A percentile compares a stretch with the other conserved stretches of the same genome.
Evolutionary conservation across 2,329 filamentous ascomycete species (phyloP).

Genomic region (Orbilia javanica): DNA sequence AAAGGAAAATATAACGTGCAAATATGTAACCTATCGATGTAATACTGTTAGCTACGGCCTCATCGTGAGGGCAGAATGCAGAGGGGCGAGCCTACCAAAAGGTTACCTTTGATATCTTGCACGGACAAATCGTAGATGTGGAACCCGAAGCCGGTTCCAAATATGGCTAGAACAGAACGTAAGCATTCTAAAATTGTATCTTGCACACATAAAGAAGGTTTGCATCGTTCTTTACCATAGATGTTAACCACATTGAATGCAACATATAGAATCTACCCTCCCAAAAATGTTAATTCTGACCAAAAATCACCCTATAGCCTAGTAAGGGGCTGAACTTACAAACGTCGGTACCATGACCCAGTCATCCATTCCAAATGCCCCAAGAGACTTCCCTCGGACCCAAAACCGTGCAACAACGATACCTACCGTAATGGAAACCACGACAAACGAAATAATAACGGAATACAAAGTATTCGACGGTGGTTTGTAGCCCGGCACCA

Average conservation of each 20-base stretch:
- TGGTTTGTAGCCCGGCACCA: slow-evolving; percentile 26
- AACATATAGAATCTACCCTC: slow-evolving; percentile 11
- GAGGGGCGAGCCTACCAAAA: slow-evolving; percentile 9
- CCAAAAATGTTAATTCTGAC: neutral
- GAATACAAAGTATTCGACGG: slow-evolving; percentile 36
- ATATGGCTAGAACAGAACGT: slow-evolving; percentile 16
- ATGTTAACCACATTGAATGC: slow-evolving; percentile 31
- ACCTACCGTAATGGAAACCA: neutral
- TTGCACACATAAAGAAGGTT: no score
- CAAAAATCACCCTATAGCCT: no score
- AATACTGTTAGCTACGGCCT: neutral
- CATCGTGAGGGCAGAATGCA: neutral
- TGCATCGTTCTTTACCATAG: slow-evolving; percentile 9
- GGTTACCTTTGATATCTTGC: slow-evolving; percentile 18
- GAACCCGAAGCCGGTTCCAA: slow-evolving; percentile 43
- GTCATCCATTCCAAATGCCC: slow-evolving; percentile 37
- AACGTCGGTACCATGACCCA: slow-evolving; percentile 44
- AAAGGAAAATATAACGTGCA: slow-evolving; percentile 48
- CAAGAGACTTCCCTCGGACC: slow-evolving; percentile 20
- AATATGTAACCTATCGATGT: slow-evolving; percentile 34
- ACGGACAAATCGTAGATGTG: slow-evolving; percentile 33
- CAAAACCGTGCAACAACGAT: slow-evolving; percentile 32
- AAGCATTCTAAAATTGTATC: neutral
- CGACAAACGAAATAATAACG: slow-evolving; percentile 19
- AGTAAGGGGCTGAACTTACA: slow-evolving; percentile 5